Conservation (phyloP, 2,329 filamentous ascomycete species). For the Penicillium nordicum region DNA sequence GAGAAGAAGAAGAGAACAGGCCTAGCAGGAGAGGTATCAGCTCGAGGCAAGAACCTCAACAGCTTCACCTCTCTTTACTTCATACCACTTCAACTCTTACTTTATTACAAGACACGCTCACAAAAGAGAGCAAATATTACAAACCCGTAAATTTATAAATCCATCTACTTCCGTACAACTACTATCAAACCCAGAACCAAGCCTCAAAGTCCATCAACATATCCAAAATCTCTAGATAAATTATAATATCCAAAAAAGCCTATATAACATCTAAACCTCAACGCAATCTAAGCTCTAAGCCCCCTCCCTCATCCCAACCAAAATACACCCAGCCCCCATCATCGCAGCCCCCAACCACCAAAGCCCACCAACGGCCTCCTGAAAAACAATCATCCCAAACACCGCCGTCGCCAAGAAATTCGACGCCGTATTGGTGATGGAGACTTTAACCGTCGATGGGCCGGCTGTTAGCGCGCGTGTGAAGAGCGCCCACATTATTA, state of each 20-base stretch:
- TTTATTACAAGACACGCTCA: no score
- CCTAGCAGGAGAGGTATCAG: no score
- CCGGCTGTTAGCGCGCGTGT: conserved; percentile 60
- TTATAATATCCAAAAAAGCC: background rate
- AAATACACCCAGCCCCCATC: conserved; percentile 60
- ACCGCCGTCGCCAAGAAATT: conserved; percentile 63
- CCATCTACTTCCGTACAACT: background rate
- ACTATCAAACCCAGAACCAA: conserved; percentile 3
- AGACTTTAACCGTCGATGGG: conserved; percentile 59
- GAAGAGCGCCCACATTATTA: conserved; percentile 64
- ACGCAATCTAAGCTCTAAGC: conserved; percentile 8
- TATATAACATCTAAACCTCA: background rate
- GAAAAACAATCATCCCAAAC: conserved; percentile 57
- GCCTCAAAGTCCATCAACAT: background rate
- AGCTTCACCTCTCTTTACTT: no score
- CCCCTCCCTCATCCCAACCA: conserved; percentile 59
- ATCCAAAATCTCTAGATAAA: background rate
- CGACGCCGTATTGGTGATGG: conserved; percentile 61
- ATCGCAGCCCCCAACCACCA: conserved; percentile 62
- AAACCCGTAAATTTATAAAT: background rate
- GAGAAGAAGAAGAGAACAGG: no score
- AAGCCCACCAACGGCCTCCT: conserved; percentile 52
- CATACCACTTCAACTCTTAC: no score
- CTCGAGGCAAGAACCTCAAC: no score
- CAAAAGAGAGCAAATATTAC: background rate